Percentiles rank a stretch among this genome's conserved stretches.
These are phyloP conservation scores for Sclerotiophoma versabilis DNA, from an alignment of 2,329 filamentous ascomycete species.

Conservation along the genomic window DNA sequence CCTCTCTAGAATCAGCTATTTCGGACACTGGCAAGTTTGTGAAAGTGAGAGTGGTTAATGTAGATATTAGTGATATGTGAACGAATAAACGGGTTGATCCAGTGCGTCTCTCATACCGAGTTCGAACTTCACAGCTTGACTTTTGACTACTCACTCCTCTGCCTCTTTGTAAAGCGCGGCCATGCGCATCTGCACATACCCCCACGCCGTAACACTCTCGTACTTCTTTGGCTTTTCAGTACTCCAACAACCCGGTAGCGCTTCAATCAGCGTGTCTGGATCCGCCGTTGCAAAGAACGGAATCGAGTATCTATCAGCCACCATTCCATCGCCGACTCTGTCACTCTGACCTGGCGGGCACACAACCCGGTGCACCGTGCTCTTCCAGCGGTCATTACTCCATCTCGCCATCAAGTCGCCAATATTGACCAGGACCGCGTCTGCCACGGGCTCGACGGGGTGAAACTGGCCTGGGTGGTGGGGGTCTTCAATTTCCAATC, in stretches of 20 bases:
- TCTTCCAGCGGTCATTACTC: no score
- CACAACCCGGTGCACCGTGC: no score
- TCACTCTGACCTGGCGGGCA: neutral
- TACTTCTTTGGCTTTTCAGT: neutral
- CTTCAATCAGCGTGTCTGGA: neutral
- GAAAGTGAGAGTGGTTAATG: no score
- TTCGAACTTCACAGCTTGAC: no score
- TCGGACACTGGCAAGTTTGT: no score
- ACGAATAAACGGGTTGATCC: no score
- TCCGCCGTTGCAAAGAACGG: neutral
- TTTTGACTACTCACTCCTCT: neutral
- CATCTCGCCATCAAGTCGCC: no score
- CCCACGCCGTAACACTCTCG: neutral
- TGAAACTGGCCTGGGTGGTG: neutral
- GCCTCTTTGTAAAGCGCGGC: neutral
- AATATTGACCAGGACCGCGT: neutral
- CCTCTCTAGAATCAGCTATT: no score
- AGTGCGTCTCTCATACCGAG: no score
- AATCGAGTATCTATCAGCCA: neutral
- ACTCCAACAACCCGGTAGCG: neutral
- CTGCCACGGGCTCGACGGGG: neutral
- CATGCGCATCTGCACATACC: neutral
- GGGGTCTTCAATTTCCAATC: constrained; percentile 43
- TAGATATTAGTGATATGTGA: no score
- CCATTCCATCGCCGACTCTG: constrained; percentile 6